Base-by-base conservation (phyloP, 2,329 filamentous ascomycete species). In the Chaetomium globosum region DNA sequence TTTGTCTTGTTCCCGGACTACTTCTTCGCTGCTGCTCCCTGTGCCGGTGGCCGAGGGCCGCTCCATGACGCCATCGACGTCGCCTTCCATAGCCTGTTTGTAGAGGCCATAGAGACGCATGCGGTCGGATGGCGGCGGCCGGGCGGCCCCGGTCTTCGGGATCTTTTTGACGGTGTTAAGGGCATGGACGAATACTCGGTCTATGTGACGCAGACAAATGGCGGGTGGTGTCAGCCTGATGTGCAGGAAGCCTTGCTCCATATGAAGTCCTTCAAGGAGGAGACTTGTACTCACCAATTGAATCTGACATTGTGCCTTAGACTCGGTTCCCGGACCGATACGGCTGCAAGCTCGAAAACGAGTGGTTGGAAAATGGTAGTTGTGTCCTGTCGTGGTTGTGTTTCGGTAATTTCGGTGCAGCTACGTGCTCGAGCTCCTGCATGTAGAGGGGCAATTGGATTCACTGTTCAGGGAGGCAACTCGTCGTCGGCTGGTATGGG, bases 161-260 rank as follows among this genome's bases (percentile, higher is more conserved):
- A 99, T 96, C 80, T 96, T 96, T 80, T 97, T 97, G 74, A 99
- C 94, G 28, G 95, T 98, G 80, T 97, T 97, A 78, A 99, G 90
- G 70, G 95, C 95, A 86, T 99, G 94, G 77, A 96, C 94, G 79
- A 99, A 99, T 75, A 99, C 95, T 79, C 95, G 90, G 81, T 99
- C 95, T 98, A 73, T 64, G 58, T 26, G 30, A 31, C 52, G 52
- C 28, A 59, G 52, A 49, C 52, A 43, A 55, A 13, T 4, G 26
- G 28, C 28, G 55, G 5, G 3, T n/a, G 4, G 21, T 16, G 63
- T 61, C 4, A 53, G 64, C 33, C 31, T 30, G 28, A 51, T 49
- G 43, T 23, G 56, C 8, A 12, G 39, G 28, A 28, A 31, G 19
- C 43, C 43, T 16, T 59, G 57, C n/a, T 43, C 5, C 39, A 43